Base-by-base conservation (phyloP, 2,329 filamentous ascomycete species). In the Fusarium falciforme region DNA sequence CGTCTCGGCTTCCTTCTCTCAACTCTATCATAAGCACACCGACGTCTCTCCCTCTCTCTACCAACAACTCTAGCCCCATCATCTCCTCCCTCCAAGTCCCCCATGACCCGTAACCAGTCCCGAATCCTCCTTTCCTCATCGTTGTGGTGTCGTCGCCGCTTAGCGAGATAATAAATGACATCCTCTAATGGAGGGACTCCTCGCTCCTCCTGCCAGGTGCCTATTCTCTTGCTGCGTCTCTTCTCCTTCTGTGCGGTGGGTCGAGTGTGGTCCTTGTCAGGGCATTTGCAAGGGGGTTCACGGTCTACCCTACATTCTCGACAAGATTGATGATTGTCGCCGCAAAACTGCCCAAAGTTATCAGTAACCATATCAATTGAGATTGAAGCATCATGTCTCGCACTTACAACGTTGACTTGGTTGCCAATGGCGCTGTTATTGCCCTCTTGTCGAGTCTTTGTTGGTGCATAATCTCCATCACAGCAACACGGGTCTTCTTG, bases 31-130 rank as follows among this genome's bases (percentile, higher is more conserved):
- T 38, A 6, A n/a, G 22, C 44, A n/a, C 35, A 57, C 25, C 47
- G 52, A 25, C 67, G 47, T 10, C 16, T 25, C 55, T 57, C 29
- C 44, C 61, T 64, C 25, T 42, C 29, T 49, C 60, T 62, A 14
- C 22, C 20, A 14, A 6, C 25, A 11, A 25, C 10, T 40, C 44
- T 40, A 3, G 31, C 58, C 7, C 54, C 36, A 14, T 54, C 36
- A 11, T 27, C 44, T 10, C 36, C 42, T 5, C 38, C 47, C 6
- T 63, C 38, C 35, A 75, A 49, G 25, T 65, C 61, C 5, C 61
- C 64, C 67, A 76, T 70, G 11, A 67, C 54, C n/a, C 60, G 66
- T 9, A 64, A 40, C 74, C 74, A 76, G 49, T 74, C 73, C 27
- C 60, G 44, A 17, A 74, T 55, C 31, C 66, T 64, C 42, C 44